Evolutionary conservation across 176 grass and related monocot species (phyloP), one percentile per base, ranked within the genome.

Genomic region (Oryza meridionalis): DNA sequence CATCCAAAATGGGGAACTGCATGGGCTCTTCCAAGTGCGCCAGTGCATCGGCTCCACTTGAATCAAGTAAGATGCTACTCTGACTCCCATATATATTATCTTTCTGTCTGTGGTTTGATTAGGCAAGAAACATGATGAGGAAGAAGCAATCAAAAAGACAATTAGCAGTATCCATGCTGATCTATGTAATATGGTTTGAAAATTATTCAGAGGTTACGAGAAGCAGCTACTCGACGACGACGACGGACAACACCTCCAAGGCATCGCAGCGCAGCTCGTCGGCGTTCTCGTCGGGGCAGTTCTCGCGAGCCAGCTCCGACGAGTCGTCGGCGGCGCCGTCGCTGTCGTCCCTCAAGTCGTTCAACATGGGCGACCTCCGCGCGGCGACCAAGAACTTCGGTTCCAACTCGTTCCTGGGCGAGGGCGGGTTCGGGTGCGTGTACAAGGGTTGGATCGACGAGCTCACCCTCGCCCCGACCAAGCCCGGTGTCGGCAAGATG

Each of bases 381-480:
- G 81, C 75, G 12, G 88, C 95, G 17, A 94, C 95, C 51, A 92
- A 83, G 75, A 97, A 97, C 79, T 97, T 97, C 43, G 86, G 88
- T 0, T 89, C 95, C 4, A 89, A 43, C 10, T 79, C 88, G 1
- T 92, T 86, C 76, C 90, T 97, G 0, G 95, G 95, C 3, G 95
- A 97, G 90, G 95, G 95, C 40, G 95, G 95, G 11, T 97, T 97
- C 76, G 95, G 92, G 29, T 91, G 88, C 76, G 95, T 97, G 21
- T 97, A 90, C 82, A 97, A 97, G 86, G 95, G 95, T 0, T 97
- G 95, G 95, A 88, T 97, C 50, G 92, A 97, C 84, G 92, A 91
- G 81, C 64, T 78, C 22, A 92, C 77, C 65, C 79, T 94, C 38
- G 63, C 67, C 17, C 90, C 95, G 11, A 87, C 95, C 15, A 94